A percentile compares a stretch with the other conserved stretches of the same genome.
phyloP scores from a whole-genome alignment of 208 protist species.

The Leishmania martiniquensis region DNA sequence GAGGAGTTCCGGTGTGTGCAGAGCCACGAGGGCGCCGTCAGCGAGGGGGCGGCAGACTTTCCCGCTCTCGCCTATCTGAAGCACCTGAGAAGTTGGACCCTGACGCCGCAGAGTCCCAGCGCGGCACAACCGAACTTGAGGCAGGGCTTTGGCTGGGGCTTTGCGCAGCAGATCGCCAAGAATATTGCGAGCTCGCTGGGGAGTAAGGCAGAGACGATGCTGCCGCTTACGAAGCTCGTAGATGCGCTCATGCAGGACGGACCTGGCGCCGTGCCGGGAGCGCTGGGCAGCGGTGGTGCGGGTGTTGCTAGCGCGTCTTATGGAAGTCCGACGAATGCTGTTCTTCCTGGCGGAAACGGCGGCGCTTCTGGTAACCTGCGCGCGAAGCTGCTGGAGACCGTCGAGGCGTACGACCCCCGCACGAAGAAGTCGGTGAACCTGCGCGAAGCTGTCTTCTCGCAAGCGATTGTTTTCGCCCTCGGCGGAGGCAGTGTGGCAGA shows the following conservation, averaged over 20 bases:
- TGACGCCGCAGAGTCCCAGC: slow-evolving; percentile 19
- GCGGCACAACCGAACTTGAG: slow-evolving; percentile 25
- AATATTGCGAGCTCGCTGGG: slow-evolving; percentile 80
- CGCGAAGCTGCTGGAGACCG: slow-evolving; percentile 51
- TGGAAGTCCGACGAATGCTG: slow-evolving; percentile 16
- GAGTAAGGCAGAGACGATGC: slow-evolving; percentile 56
- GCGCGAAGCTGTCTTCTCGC: slow-evolving; percentile 70
- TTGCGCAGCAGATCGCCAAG: slow-evolving; percentile 88
- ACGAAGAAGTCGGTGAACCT: slow-evolving; percentile 68
- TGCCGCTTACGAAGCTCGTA: slow-evolving; percentile 88
- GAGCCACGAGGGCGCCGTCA: slow-evolving; percentile 27
- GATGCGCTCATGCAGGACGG: slow-evolving; percentile 83
- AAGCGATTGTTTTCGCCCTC: slow-evolving; percentile 87
- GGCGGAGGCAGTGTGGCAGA: slow-evolving; percentile 85
- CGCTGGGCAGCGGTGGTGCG: slow-evolving; percentile 18
- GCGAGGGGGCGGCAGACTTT: slow-evolving; percentile 41
- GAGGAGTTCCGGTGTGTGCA: slow-evolving; percentile 51
- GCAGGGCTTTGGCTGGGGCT: slow-evolving; percentile 79
- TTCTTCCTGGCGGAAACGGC: slow-evolving; percentile 12
- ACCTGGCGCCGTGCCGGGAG: slow-evolving; percentile 6
- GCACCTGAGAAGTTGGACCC: slow-evolving; percentile 79
- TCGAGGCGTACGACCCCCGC: slow-evolving; percentile 78
- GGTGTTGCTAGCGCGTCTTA: slow-evolving; percentile 13
- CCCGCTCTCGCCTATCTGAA: slow-evolving; percentile 80
- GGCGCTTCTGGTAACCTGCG: slow-evolving; percentile 19